Evolutionary conservation across 345 rosid species (phyloP), one percentile per base, ranked within the genome.

Genomic region (Gynandropsis gynandra): DNA sequence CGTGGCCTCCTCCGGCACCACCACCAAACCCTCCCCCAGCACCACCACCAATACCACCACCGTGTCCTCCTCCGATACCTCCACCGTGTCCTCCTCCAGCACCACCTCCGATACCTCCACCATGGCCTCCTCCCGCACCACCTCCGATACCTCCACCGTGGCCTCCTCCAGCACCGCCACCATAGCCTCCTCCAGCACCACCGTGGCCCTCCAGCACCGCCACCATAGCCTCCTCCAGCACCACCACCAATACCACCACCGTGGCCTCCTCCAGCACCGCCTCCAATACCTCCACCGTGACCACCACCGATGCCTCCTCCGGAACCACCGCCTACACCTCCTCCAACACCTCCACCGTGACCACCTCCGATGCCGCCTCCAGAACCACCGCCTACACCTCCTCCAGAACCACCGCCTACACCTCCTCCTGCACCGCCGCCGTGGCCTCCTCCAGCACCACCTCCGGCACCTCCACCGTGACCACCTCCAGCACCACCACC

Each of bases 231-330:
- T 8, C 44, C 9, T 17, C 69, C 69, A 4, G 50, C 69, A 13
- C 58, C 59, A 10, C 36, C 63, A 3, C 62, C 62, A 27, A 18
- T 31, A 0, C 54, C 70, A 36, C 59, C 64, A 44, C 70, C 70
- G 9, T 37, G 27, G 11, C 70, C 64, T 9, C 69, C 69, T 2
- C 69, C 69, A 27, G 27, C 49, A 18, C 71, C 71, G 3, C 45
- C 63, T 0, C 69, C 69, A 0, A 13, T 54, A 1, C 71, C 71
- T 17, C 65, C 59, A 21, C 60, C 70, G 18, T 19, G 11, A 35
- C 70, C 70, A 40, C 65, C 61, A 4, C 57, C 61, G 54, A 65
- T 37, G 60, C 17, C 63, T 56, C 18, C 72, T n/a, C n/a, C n/a
- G n/a, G n/a, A n/a, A n/a, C 4, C 34, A 0, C 27, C 36, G 4